phyloP scores from a whole-genome alignment of 129 eudicot genomes.

The Centaurea solstitialis region DNA sequence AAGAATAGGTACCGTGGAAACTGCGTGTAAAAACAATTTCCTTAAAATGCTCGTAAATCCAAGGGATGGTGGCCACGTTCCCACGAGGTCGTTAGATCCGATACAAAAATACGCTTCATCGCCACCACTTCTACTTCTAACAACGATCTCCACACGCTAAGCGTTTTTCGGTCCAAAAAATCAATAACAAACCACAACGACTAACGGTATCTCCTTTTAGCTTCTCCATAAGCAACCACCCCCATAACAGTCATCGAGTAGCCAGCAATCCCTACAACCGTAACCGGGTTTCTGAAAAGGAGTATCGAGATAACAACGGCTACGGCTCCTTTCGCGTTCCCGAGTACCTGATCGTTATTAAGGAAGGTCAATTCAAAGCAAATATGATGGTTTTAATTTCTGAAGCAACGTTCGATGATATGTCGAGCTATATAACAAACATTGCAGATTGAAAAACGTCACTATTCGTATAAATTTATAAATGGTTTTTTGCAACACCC shows the following conservation, averaged over 20 bases:
- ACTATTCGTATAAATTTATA: neutral
- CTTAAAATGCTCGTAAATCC: constrained; percentile 17
- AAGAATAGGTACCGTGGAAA: neutral
- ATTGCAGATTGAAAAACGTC: neutral
- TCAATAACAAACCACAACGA: neutral
- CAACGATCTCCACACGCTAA: neutral
- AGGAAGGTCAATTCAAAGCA: neutral
- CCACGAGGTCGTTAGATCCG: neutral
- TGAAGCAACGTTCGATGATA: neutral
- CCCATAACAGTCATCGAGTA: constrained; percentile 93
- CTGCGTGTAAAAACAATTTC: neutral
- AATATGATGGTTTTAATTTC: neutral
- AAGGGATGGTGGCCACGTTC: neutral
- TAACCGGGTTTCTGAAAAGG: constrained; percentile 79
- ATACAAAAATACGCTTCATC: constrained; percentile 2
- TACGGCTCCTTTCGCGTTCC: constrained; percentile 97
- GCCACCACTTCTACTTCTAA: constrained; percentile 15
- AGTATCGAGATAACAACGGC: constrained; percentile 95
- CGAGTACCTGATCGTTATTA: constrained; percentile 59
- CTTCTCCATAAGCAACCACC: constrained; percentile 85
- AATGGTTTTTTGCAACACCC: no score
- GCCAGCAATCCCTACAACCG: constrained; percentile 83
- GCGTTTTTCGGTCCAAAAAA: neutral
- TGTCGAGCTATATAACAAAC: neutral
- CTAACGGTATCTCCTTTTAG: constrained; percentile 81